Base-by-base conservation (phyloP, 1,284 basidiomycete genomes). In the Puccinia triticina region DNA sequence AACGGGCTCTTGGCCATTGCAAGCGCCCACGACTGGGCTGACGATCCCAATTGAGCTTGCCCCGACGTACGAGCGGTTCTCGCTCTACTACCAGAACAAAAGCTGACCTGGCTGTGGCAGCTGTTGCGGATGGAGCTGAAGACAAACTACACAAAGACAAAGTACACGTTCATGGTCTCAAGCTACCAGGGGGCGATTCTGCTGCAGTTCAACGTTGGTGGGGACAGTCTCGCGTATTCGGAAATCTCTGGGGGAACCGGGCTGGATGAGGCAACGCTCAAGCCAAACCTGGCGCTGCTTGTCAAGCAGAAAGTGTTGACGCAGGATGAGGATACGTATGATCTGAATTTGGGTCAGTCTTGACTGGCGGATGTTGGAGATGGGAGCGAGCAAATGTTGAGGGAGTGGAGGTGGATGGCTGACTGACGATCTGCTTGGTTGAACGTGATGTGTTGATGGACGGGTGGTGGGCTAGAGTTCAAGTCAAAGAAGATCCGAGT, bases 401-500 rank as follows among this genome's bases (percentile, higher is more conserved):
- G 21, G 5, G 4, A 8, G n/a, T 16, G 32, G 29, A 32, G 3
- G 5, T 32, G 29, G 29, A 29, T 29, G 34, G 55, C 40, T 21
- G 34, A 26, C 26, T 57, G 59, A 61, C 12, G 40, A 43, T 29
- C 11, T 48, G 40, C 8, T 10, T 37, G 43, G 18, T 72, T 5
- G n/a, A n/a, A n/a, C n/a, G n/a, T n/a, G n/a, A n/a, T n/a, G n/a
- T n/a, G n/a, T n/a, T n/a, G n/a, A n/a, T 48, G 40, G 16, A 37
- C 26, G n/a, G 21, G n/a, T n/a, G 40, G 40, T 43, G 40, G 40
- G 12, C 12, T 82, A 94, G 93, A 90, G 86, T 98, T 96, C 91
- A 98, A 96, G 88, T 94, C 93, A n/a, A 98, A 98, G 90, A 98
- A 98, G 90, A 94, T 96, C 84, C 91, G 94, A 83, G 93, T 99